Base-by-base conservation (phyloP, 805 yeast species). In the Kregervanrija fluxuum region DNA sequence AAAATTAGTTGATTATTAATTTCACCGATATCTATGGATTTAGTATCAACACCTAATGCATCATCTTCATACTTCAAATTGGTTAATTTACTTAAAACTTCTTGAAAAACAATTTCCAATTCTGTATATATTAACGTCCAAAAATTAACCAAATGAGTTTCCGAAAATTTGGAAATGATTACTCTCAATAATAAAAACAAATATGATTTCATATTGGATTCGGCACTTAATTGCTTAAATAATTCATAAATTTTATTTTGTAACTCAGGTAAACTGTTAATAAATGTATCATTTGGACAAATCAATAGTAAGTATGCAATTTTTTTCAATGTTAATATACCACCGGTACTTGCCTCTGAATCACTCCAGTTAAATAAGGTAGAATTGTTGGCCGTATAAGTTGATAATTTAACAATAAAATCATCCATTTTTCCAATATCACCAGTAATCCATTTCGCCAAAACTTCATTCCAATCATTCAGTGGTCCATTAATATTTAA, bases 101-200 rank as follows among this genome's bases (percentile, higher is more conserved):
- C 57, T 15, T 64, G 61, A 47, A 86, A 79, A 5, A 75, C 66
- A 2, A 64, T 60, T 43, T 78, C 80, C 45, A 91, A 60, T 44
- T 78, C 77, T 33, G 83, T 80, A 33, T 78, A 73, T 11, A 89
- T 70, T 33, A 76, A 57, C 2, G 82, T 73, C 95, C 96, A 89
- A 44, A 78, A 67, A 10, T 85, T 77, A 10, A 75, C 65, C 40
- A 90, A 67, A 55, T 85, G 89, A 14, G 77, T 62, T 37, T 77
- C 79, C 17, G 80, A 75, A 48, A 80, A 82, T 48, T 73, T 75
- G 50, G 88, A 56, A 2, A 83, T 60, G 10, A 89, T 61, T 0
- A 80, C 83, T 43, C 98, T 70, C 36, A 91, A 55, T 30, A 87
- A 64, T 8, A 75, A 54, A 52, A 79, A 76, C 1, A 80, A 65